A percentile compares a stretch with the other conserved stretches of the same genome.
phyloP scores from a whole-genome alignment of 2,329 filamentous ascomycete species.

The Nemania diffusa region DNA sequence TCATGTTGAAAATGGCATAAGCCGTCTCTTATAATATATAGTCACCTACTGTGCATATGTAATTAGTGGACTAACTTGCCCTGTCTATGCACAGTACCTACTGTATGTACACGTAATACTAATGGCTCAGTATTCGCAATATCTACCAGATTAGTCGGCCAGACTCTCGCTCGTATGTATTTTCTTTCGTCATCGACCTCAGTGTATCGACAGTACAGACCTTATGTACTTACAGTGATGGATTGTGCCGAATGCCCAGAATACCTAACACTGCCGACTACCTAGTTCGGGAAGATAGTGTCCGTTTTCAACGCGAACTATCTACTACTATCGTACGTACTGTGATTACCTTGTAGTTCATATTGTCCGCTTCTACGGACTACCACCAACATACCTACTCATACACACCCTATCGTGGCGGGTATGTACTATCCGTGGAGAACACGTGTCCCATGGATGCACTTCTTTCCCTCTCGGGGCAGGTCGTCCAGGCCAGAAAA shows the following conservation, averaged over 20 bases:
- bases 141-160: neutral
- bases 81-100: neutral
- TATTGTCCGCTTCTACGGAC: neutral
- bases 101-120: neutral
- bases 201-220: neutral
- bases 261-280: constrained; percentile 20
- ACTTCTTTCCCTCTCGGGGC: constrained; percentile 25
- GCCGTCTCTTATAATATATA: neutral
- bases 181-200: neutral
- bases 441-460: constrained; percentile 25
- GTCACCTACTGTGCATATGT: too few species aligned
- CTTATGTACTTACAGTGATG: neutral
- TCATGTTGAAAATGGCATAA: constrained; percentile 1
- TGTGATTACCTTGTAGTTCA: too few species aligned
- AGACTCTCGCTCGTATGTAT: neutral
- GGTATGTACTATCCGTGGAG: constrained; percentile 18
- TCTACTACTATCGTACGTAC: neutral
- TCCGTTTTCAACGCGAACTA: constrained; percentile 17
- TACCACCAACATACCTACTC: too few species aligned
- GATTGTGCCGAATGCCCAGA: neutral
- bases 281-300: constrained; percentile 25
- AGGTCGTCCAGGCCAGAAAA: constrained; percentile 17
- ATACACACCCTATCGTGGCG: constrained; percentile 1
- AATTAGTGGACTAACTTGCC: neutral
- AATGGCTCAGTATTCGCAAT: neutral